phyloP scores from a whole-genome alignment of 495 filamentous ascomycete species.

The Penicillium waksmanii region DNA sequence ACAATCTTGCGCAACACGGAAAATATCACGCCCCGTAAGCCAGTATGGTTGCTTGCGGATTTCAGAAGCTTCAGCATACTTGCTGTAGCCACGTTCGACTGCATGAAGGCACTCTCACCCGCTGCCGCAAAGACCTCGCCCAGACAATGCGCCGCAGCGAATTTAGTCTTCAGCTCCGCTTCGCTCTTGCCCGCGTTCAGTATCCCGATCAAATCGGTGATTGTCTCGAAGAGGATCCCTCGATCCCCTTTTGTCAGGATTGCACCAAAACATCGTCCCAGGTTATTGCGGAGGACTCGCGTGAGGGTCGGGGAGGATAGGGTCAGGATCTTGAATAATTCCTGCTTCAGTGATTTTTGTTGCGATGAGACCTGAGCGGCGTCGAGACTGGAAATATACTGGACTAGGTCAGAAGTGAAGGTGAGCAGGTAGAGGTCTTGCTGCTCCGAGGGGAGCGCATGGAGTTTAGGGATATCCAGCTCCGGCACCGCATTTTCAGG shows the following conservation, averaged over 20 bases:
- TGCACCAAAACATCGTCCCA: conserved; percentile 80
- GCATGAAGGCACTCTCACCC: conserved; percentile 88
- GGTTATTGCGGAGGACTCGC: conserved; percentile 85
- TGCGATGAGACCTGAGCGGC: conserved; percentile 80
- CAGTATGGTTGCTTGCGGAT: conserved; percentile 75
- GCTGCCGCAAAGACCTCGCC: conserved; percentile 87
- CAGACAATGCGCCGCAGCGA: conserved; percentile 87
- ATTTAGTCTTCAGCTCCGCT: conserved; percentile 72
- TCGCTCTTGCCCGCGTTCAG: conserved; percentile 79
- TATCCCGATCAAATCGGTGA: conserved; percentile 82
- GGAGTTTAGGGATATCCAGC: conserved; percentile 86
- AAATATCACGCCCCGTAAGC: conserved; percentile 82
- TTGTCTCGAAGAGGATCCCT: conserved; percentile 89
- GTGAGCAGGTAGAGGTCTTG: conserved; percentile 92
- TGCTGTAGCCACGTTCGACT: conserved; percentile 73
- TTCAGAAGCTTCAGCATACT: conserved; percentile 80
- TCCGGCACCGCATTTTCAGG: conserved; percentile 52
- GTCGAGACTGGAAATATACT: conserved; percentile 74
- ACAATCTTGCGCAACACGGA: conserved; percentile 75
- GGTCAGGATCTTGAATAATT: conserved; percentile 87
- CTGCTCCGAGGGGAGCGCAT: conserved; percentile 89
- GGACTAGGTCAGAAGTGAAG: conserved; percentile 81
- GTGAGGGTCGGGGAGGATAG: conserved; percentile 83
- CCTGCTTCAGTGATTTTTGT: conserved; percentile 86
- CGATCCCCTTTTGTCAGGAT: conserved; percentile 88